Base-by-base conservation (phyloP, 208 protist genomes). In the Borovskyia barvae region DNA sequence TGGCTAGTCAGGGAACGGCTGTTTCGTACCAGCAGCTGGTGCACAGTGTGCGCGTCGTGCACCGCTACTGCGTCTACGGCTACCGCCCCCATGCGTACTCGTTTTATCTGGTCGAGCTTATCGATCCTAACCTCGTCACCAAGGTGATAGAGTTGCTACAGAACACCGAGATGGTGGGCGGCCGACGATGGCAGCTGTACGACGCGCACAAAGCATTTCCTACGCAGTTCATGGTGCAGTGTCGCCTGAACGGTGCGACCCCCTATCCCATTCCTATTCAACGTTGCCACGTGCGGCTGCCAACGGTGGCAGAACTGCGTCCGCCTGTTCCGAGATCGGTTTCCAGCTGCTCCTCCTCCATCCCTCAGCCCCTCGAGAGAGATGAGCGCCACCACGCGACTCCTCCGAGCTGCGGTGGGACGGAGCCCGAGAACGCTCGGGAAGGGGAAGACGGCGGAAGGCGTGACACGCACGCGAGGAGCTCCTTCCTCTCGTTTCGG, bases 141-240 rank as follows among this genome's bases (percentile, higher is more conserved):
- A 19, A 22, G 28, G 63, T 94, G 22, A 29, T 56, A 22, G 53
- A 66, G 5, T 30, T 94, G 14, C 73, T 94, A n/a, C 64, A 72
- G 41, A 65, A 70, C 29, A 86, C 80, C 0, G 61, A 46, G 14
- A 51, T 62, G 32, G 71, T 93, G 9, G 82, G 78, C 6, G 75
- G 77, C 11, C 64, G 73, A 12, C 25, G 53, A 19, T 93, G 87
- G 87, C 67, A 85, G 66, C 64, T 79, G 58, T 84, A 86, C 53
- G 80, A 90, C 25, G 58, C 69, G 2, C 80, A 90, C 60, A 45
- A 67, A n/a, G 43, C 46, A 6, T 93, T 82, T 58, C 79, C 81
- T 37, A 73, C 76, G 25, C 82, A 93, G 69, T 88, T 93, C 43
- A 89, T 90, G 82, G 68, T 80, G 14, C 77, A 82, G 35, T 82